Conservation (phyloP, 768 basidiomycete species). For the Tephrocybe sp. region DNA sequence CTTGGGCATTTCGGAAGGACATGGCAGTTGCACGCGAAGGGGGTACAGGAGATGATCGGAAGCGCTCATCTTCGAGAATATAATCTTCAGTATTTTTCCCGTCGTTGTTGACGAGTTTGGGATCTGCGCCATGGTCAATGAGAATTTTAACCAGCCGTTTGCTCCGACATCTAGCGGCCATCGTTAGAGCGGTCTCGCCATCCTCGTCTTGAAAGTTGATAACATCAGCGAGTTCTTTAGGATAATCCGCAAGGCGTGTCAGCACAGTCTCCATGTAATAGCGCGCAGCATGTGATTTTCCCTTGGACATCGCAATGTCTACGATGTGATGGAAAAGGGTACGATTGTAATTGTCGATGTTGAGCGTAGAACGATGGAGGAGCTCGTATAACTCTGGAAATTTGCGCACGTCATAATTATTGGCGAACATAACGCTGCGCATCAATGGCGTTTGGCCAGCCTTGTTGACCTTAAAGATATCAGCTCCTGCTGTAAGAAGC, state of each 20-base stretch:
- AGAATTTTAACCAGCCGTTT: slow-evolving; percentile 94
- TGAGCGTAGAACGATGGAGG: slow-evolving; percentile 95
- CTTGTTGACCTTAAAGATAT: slow-evolving; percentile 96
- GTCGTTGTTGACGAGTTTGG: slow-evolving; percentile 91
- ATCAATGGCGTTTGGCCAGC: slow-evolving; percentile 96
- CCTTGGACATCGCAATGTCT: slow-evolving; percentile 96
- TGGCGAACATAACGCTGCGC: slow-evolving; percentile 99
- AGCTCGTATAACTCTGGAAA: slow-evolving; percentile 98
- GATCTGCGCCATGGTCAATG: slow-evolving; percentile 95
- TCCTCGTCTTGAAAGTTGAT: slow-evolving; percentile 99
- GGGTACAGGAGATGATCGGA: slow-evolving; percentile 86
- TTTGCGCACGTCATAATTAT: slow-evolving; percentile 99
- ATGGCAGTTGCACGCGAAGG: slow-evolving; percentile 64
- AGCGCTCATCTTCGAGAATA: slow-evolving; percentile 97
- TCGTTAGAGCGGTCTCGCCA: slow-evolving; percentile 94
- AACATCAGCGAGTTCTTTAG: slow-evolving; percentile 94
- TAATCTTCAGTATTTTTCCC: slow-evolving; percentile 98
- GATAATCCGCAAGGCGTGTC: slow-evolving; percentile 84
- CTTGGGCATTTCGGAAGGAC: slow-evolving; percentile 75
- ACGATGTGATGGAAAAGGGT: slow-evolving; percentile 99
- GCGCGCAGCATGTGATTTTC: slow-evolving; percentile 94
- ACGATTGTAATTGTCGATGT: slow-evolving; percentile 97
- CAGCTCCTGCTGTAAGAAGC: slow-evolving; percentile 89
- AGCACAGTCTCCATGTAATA: slow-evolving; percentile 99
- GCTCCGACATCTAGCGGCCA: slow-evolving; percentile 94